Evolutionary conservation across 331 rosid genomes (phyloP).

Genomic region (Cucumis variabilis): DNA sequence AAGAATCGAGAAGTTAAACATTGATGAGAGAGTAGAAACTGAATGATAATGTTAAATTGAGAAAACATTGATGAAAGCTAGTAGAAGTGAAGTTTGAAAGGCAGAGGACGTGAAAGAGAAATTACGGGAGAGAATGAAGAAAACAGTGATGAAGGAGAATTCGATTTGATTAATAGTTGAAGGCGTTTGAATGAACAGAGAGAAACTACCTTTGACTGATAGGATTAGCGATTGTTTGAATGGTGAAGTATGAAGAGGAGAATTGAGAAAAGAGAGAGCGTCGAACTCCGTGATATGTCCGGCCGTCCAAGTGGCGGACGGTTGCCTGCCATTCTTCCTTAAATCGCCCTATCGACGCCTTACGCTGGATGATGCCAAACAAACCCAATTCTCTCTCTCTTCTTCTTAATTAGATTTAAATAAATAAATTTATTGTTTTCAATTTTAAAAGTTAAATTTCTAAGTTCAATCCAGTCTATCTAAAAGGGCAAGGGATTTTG

Average conservation of each 20-base stretch:
- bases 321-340: slow-evolving; percentile 25
- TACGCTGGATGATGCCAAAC: not conserved
- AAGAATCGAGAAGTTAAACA: not conserved
- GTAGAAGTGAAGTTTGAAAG: not conserved
- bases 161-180: not conserved
- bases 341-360: slow-evolving; percentile 14
- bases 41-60: not conserved
- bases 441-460: no score
- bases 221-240: not conserved
- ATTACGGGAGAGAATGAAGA: not conserved
- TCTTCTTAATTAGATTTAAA: no score
- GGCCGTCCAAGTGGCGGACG: slow-evolving; percentile 1
- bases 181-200: not conserved
- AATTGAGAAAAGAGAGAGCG: not conserved
- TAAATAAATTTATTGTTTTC: no score
- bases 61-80: not conserved
- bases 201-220: not conserved
- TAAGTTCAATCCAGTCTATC: no score
- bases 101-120: not conserved
- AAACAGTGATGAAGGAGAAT: not conserved
- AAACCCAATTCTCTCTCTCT: not conserved
- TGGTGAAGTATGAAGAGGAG: not conserved
- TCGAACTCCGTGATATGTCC: not conserved
- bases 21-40: slow-evolving; percentile 22
- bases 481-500: no score